phyloP scores from a whole-genome alignment of 805 yeast species.

The Saturnispora sekii region DNA sequence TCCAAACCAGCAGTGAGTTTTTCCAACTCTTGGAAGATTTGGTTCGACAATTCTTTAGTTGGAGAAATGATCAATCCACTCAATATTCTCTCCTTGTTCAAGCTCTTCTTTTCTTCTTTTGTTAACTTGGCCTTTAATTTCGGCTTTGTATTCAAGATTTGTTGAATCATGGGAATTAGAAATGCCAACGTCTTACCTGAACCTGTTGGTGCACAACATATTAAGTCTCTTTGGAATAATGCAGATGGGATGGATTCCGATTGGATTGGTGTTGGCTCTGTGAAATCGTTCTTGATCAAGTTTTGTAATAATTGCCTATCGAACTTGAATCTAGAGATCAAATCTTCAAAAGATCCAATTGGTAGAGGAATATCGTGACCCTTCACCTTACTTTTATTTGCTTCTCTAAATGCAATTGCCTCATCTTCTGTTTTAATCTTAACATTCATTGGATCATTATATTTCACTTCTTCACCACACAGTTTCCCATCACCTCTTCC shows the following conservation, averaged over 20 bases:
- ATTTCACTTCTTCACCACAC: slow-evolving; percentile 10
- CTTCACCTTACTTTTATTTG: slow-evolving; percentile 56
- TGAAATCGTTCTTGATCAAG: slow-evolving; percentile 58
- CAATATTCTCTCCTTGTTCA: slow-evolving; percentile 37
- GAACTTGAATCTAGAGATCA: slow-evolving; percentile 57
- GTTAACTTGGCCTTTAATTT: slow-evolving; percentile 37
- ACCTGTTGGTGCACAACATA: slow-evolving; percentile 97
- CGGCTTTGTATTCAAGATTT: slow-evolving; percentile 16
- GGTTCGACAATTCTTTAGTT: slow-evolving; percentile 87
- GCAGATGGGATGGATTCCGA: slow-evolving; percentile 78
- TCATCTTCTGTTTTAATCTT: slow-evolving; percentile 45
- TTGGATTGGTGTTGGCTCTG: slow-evolving; percentile 89
- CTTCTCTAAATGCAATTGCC: slow-evolving; percentile 51
- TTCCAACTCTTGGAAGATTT: slow-evolving; percentile 62
- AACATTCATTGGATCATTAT: not conserved
- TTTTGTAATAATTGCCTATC: slow-evolving; percentile 51
- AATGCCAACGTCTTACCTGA: slow-evolving; percentile 95
- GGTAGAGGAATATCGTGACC: slow-evolving; percentile 90
- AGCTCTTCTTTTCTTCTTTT: slow-evolving; percentile 10
- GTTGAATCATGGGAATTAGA: slow-evolving; percentile 69
- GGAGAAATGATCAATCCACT: slow-evolving; percentile 83
- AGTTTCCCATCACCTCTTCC: not conserved
- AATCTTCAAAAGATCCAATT: slow-evolving; percentile 79
- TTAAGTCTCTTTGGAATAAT: slow-evolving; percentile 59
- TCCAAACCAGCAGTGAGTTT: slow-evolving; percentile 48